Evolutionary conservation across 129 eudicot species (phyloP), one percentile per base, ranked within the genome.

Genomic region (Helichrysum umbraculigerum): DNA sequence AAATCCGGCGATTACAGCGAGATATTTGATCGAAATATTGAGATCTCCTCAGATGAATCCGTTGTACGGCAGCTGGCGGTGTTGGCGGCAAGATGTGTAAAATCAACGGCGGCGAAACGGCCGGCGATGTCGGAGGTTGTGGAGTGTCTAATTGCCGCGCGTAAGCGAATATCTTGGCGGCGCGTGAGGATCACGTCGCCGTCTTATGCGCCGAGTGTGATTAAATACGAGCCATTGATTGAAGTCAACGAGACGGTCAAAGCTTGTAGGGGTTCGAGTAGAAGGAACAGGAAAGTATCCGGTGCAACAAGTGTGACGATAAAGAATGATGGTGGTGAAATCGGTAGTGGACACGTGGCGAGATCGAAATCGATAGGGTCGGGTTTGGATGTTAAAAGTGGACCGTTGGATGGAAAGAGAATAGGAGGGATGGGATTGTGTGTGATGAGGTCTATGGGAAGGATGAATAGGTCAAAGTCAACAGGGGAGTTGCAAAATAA

Each of bases 111-210:
- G 41, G 86, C 72, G 84, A 91, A 84, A 75, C 81, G 99, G 83
- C 99, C 99, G 70, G 73, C 33, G 51, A 89, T 91, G 93, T 57
- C 78, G 67, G 99, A 94, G 83, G 96, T 87, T n/a, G 85, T 85
- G 60, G 83, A 84, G 71, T 77, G 87, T 33, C 60, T 91, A 62
- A 83, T 51, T 3, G 15, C 22, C 3, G 82, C 79, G 44, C 71
- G 82, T 28, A 84, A 79, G 42, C 59, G 93, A 2, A 63, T 85
- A 16, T 65, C 63, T 0, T 88, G 90, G 88, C 12, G 85, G 91
- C 89, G 96, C 84, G 96, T 81, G 80, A 82, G 81, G 16, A 68
- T 80, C 15, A 74, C 86, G 44, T 54, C 79, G 25, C 54, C 86
- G 66, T 84, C 83, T 72, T 41, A 57, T 3, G 14, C 69, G 11